A percentile compares a stretch with the other conserved stretches of the same genome.
phyloP scores from a whole-genome alignment of 306 rosid species.

The Dryas octopetala region DNA sequence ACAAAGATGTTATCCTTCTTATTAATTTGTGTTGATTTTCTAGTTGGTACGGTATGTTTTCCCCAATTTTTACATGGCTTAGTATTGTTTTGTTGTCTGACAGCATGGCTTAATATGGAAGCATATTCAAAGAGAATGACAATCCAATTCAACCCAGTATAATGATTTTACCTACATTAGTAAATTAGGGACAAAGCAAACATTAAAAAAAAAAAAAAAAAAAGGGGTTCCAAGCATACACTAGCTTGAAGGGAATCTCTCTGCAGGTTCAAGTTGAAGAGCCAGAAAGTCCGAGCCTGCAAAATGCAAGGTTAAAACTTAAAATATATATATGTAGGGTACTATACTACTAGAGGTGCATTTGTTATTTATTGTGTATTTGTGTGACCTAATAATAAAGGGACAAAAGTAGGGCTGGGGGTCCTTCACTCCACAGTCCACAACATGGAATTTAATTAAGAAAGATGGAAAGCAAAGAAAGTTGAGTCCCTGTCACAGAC shows the following conservation, averaged over 20 bases:
- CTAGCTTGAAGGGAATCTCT: background rate
- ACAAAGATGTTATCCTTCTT: background rate
- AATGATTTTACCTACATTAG: background rate
- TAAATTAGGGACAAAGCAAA: background rate
- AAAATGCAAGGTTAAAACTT: background rate
- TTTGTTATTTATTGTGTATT: too few relatives aligned
- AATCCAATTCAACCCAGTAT: background rate
- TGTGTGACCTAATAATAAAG: background rate
- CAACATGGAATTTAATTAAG: constrained; percentile 32
- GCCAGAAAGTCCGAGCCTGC: background rate
- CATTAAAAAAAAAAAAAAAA: background rate
- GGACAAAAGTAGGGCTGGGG: background rate
- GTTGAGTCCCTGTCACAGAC: constrained; percentile 23
- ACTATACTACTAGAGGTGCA: too few relatives aligned
- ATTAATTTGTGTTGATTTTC: background rate
- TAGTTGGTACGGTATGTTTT: background rate
- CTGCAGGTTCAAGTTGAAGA: background rate
- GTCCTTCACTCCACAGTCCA: background rate
- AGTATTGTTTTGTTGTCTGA: background rate
- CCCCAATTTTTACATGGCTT: background rate
- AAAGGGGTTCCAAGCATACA: background rate
- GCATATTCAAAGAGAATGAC: background rate
- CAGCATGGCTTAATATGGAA: constrained; percentile 4
- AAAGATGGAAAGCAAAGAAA: constrained; percentile 19
- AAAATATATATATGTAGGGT: too few relatives aligned